phyloP scores from a whole-genome alignment of 306 rosid genomes.

The Heteromeles arbutifolia region DNA sequence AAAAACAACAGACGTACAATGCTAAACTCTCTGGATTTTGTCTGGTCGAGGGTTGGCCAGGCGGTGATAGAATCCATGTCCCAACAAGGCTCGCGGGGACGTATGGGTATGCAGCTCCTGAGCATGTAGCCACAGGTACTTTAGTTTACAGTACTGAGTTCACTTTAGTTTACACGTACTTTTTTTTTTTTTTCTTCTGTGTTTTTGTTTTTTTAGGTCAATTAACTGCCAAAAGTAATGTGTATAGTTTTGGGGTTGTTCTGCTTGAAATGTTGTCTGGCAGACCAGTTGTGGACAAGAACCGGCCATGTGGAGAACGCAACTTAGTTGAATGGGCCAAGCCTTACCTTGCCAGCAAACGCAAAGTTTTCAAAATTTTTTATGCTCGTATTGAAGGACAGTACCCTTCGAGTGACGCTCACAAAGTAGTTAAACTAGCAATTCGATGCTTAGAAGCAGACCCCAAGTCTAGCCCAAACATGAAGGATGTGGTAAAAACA shows the following conservation, averaged over 20 bases:
- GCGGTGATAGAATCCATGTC: slow-evolving; percentile 70
- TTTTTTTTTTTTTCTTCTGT: no score
- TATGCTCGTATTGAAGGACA: slow-evolving; percentile 79
- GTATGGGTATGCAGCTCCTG: slow-evolving; percentile 94
- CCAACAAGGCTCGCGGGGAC: slow-evolving; percentile 96
- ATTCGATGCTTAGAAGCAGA: slow-evolving; percentile 57
- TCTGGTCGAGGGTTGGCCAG: slow-evolving; percentile 83
- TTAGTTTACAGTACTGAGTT: background rate
- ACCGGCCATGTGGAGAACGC: slow-evolving; percentile 72
- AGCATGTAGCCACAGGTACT: slow-evolving; percentile 90
- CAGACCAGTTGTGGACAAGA: slow-evolving; percentile 73
- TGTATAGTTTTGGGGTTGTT: slow-evolving; percentile 89
- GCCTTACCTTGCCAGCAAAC: slow-evolving; percentile 74
- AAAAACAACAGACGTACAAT: slow-evolving; percentile 43
- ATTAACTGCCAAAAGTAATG: slow-evolving; percentile 74
- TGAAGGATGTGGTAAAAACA: slow-evolving; percentile 62
- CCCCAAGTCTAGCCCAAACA: slow-evolving; percentile 70
- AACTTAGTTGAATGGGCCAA: slow-evolving; percentile 84
- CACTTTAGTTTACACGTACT: no score
- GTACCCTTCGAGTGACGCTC: slow-evolving; percentile 45
- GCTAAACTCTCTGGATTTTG: slow-evolving; percentile 94
- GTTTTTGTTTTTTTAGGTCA: slow-evolving; percentile 42
- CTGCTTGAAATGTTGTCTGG: slow-evolving; percentile 80
- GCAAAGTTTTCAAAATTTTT: slow-evolving; percentile 55
- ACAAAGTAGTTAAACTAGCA: slow-evolving; percentile 53